Evolutionary conservation across 2,329 filamentous ascomycete species (phyloP).

Genomic region (Coniochaeta sp.): DNA sequence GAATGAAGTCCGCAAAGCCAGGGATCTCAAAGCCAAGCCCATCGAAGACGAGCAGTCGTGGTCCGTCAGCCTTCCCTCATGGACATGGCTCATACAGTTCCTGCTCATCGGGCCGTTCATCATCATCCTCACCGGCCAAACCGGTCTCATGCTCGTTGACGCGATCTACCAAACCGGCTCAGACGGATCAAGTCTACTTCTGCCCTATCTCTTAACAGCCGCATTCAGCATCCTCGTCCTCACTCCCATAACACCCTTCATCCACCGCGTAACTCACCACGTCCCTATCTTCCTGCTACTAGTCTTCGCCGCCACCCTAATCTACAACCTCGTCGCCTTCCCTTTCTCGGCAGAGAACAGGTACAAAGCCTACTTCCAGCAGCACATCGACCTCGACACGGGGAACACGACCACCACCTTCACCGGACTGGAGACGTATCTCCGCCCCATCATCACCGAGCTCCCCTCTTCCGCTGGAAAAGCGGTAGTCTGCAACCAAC

Average conservation of each 20-base stretch:
- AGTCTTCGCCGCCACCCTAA: constrained; percentile 66
- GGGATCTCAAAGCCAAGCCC: constrained; percentile 23
- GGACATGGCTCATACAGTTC: constrained; percentile 85
- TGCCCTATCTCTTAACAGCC: constrained; percentile 66
- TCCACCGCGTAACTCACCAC: constrained; percentile 80
- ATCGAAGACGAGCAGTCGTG: constrained; percentile 76
- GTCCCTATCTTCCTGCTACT: constrained; percentile 70
- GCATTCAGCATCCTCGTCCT: constrained; percentile 64
- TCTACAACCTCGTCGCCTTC: constrained; percentile 83
- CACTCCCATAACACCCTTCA: constrained; percentile 71
- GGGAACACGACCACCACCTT: constrained; percentile 65
- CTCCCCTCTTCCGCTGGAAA: constrained; percentile 66
- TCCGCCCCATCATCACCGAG: constrained; percentile 57
- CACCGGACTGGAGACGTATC: constrained; percentile 59
- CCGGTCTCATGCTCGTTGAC: constrained; percentile 65
- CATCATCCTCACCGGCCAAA: constrained; percentile 69
- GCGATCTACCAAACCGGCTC: constrained; percentile 74
- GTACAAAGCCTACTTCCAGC: constrained; percentile 82
- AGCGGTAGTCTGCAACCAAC: constrained; percentile 43
- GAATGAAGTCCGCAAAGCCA: constrained; percentile 13
- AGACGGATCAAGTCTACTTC: constrained; percentile 68
- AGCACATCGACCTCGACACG: constrained; percentile 69
- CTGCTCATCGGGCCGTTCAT: constrained; percentile 72
- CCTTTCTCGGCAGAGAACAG: constrained; percentile 76
- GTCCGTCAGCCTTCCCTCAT: constrained; percentile 72